Conservation (phyloP, 179 eudicot genomes). For the Monotropa hypopitys region DNA sequence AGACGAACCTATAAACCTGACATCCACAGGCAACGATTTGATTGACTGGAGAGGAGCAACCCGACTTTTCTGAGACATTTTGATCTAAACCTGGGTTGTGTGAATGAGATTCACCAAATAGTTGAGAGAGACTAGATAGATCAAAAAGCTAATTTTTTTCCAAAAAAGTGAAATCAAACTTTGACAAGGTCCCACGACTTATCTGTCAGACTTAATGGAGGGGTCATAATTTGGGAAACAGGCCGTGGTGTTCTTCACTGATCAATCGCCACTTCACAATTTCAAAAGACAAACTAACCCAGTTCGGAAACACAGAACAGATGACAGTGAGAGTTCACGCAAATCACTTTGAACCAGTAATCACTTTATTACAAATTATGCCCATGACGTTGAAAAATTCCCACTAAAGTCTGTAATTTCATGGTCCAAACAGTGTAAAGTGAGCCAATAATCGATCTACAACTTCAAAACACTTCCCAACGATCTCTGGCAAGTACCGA, state of each 20-base stretch:
- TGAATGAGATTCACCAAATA: slow-evolving; percentile 25
- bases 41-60: slow-evolving; percentile 45
- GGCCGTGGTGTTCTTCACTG: slow-evolving; percentile 11
- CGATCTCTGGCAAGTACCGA: not conserved
- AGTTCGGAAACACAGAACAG: not conserved
- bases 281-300: slow-evolving; percentile 6
- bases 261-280: slow-evolving; percentile 11
- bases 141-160: slow-evolving; percentile 23
- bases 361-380: not conserved
- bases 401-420: not conserved
- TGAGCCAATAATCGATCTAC: not conserved
- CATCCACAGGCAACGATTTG: slow-evolving; percentile 67
- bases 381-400: not conserved
- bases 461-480: not conserved
- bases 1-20: slow-evolving; percentile 35
- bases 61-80: slow-evolving; percentile 27
- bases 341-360: slow-evolving; percentile 3
- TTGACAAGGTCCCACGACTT: slow-evolving; percentile 45
- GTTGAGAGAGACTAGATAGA: slow-evolving; percentile 27
- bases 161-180: slow-evolving; percentile 27
- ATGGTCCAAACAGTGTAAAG: not conserved
- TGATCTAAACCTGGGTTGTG: slow-evolving; percentile 16
- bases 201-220: slow-evolving; percentile 42
- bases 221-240: slow-evolving; percentile 23
- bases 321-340: not conserved